A percentile compares a stretch with the other conserved stretches of the same genome.
These are phyloP conservation scores for Yamadazyma sp. DNA, from an alignment of 1,139 yeast genomes.

Conservation along the genomic window DNA sequence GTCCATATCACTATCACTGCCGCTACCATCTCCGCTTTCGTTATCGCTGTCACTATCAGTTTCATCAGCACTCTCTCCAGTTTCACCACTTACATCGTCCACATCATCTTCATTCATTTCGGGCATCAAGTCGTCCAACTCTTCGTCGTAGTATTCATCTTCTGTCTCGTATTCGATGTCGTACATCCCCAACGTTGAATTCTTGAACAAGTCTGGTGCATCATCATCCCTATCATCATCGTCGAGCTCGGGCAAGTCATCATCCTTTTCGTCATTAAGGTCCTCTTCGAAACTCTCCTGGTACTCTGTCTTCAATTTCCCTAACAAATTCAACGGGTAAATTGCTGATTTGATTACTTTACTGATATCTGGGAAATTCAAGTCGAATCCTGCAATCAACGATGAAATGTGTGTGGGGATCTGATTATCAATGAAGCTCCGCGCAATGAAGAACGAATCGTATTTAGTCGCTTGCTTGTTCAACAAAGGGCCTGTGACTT, in stretches of 20 bases:
- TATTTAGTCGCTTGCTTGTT: constrained; percentile 50
- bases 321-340: constrained; percentile 61
- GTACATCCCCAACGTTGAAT: constrained; percentile 92
- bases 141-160: constrained; percentile 30
- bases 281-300: constrained; percentile 58
- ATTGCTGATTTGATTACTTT: constrained; percentile 58
- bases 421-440: constrained; percentile 64
- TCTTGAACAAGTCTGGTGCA: constrained; percentile 78
- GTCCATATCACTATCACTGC: constrained; percentile 9
- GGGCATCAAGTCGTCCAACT: constrained; percentile 28
- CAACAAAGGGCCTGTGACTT: constrained; percentile 42
- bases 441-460: constrained; percentile 63
- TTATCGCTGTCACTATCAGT: constrained; percentile 6
- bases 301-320: constrained; percentile 58
- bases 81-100: constrained; percentile 18
- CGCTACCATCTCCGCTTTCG: constrained; percentile 11
- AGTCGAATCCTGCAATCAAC: constrained; percentile 62
- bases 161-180: constrained; percentile 81
- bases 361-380: constrained; percentile 68
- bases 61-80: constrained; percentile 17
- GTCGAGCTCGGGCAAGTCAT: constrained; percentile 28
- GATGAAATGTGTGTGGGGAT: constrained; percentile 58
- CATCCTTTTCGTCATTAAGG: constrained; percentile 39
- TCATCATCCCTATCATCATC: constrained; percentile 78
- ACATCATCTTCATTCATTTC: constrained; percentile 29